These are phyloP conservation scores for Anisogramma anomala DNA, from an alignment of 2,329 filamentous ascomycete genomes.

Conservation along the genomic window DNA sequence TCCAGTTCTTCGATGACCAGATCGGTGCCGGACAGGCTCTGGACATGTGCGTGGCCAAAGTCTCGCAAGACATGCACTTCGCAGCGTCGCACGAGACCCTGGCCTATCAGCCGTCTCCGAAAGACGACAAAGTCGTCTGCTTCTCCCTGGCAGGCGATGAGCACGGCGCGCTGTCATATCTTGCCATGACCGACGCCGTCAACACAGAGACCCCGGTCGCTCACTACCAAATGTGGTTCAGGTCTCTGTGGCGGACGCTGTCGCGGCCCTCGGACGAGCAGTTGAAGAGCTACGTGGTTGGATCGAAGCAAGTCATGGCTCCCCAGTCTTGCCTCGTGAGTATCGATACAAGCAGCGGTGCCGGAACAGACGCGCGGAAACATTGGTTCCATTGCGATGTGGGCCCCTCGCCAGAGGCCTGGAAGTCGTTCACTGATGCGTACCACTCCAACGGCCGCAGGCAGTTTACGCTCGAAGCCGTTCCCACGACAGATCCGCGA, in stretches of 20 bases:
- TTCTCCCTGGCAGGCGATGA: neutral
- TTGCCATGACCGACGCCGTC: constrained; percentile 1
- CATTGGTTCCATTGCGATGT: constrained; percentile 1
- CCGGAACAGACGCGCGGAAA: neutral
- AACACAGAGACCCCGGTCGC: neutral
- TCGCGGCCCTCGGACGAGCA: neutral
- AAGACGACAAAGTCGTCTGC: neutral
- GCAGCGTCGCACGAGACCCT: neutral
- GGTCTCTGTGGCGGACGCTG: constrained; percentile 1
- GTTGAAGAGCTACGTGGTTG: neutral
- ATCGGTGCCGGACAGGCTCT: neutral
- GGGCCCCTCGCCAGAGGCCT: constrained; percentile 3
- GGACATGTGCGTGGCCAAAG: neutral
- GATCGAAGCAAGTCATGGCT: neutral
- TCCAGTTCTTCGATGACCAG: constrained; percentile 1
- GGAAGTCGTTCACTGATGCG: neutral
- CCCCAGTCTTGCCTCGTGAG: neutral
- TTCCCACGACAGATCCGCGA: neutral
- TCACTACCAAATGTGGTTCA: constrained; percentile 5
- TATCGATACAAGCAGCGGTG: neutral
- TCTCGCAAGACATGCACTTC: constrained; percentile 1
- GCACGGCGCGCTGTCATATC: neutral
- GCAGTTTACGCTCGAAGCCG: neutral
- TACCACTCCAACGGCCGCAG: neutral
- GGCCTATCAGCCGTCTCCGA: neutral